Conservation (phyloP, 331 rosid genomes). For the Prunus yedoensis region DNA sequence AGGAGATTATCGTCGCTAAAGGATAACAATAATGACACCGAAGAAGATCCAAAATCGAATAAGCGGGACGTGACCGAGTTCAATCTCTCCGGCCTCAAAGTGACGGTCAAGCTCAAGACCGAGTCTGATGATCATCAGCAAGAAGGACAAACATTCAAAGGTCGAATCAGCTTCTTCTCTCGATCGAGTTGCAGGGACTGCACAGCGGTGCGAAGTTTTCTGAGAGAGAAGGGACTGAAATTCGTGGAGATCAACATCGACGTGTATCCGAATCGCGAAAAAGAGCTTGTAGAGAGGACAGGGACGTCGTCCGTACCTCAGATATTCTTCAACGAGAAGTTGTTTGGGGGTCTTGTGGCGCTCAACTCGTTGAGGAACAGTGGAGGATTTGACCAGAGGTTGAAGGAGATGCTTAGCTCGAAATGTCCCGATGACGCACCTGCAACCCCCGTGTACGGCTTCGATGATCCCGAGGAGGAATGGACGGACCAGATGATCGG, state of each 20-base stretch:
- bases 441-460: conserved; percentile 73
- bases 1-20: conserved; percentile 55
- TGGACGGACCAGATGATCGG: conserved; percentile 46
- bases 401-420: conserved; percentile 47
- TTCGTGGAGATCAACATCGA: conserved; percentile 88
- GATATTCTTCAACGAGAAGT: conserved; percentile 80
- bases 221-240: conserved; percentile 51
- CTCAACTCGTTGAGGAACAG: conserved; percentile 69
- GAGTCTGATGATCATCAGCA: conserved; percentile 9
- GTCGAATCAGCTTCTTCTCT: conserved; percentile 73
- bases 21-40: conserved; percentile 23
- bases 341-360: conserved; percentile 80
- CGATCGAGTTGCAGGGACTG: conserved; percentile 84
- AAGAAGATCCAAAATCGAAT: not conserved
- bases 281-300: conserved; percentile 58
- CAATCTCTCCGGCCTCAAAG: conserved; percentile 63
- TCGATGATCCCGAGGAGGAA: conserved; percentile 54
- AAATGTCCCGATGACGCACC: conserved; percentile 67
- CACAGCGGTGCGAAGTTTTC: conserved; percentile 63
- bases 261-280: conserved; percentile 60
- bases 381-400: conserved; percentile 54
- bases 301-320: conserved; percentile 70
- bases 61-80: conserved; percentile 51
- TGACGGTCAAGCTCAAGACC: conserved; percentile 41
- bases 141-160: conserved; percentile 26